phyloP scores from a whole-genome alignment of 2,329 filamentous ascomycete species.

The Teratosphaeria epicoccoides region DNA sequence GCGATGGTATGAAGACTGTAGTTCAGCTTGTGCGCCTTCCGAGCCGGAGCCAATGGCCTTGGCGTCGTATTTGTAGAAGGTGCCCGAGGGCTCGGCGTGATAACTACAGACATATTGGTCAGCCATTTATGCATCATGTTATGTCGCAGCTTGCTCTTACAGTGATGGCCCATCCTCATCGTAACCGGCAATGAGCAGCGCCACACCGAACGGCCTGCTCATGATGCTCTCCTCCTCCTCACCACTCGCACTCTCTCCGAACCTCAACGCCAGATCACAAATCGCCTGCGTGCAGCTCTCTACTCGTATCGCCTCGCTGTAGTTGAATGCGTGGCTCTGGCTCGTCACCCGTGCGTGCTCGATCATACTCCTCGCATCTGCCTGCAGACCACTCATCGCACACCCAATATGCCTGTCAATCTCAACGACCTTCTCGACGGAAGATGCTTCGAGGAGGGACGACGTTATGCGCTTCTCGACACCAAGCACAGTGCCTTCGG shows the following conservation, averaged over 20 bases:
- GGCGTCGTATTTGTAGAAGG: constrained; percentile 97
- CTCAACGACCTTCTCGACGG: constrained; percentile 98
- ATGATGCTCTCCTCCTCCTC: constrained; percentile 73
- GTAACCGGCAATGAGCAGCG: constrained; percentile 88
- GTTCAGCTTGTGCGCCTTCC: constrained; percentile 91
- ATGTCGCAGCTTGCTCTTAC: constrained; percentile 31
- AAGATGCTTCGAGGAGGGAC: constrained; percentile 91
- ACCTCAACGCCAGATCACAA: constrained; percentile 89
- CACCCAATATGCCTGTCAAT: constrained; percentile 98
- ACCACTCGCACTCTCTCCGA: constrained; percentile 93
- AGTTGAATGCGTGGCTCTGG: constrained; percentile 96
- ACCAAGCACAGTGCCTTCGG: constrained; percentile 87
- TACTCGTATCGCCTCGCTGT: constrained; percentile 85
- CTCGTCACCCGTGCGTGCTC: constrained; percentile 94
- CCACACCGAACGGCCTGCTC: constrained; percentile 93
- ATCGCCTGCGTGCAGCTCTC: constrained; percentile 99
- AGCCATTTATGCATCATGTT: not conserved
- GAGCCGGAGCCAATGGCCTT: constrained; percentile 97
- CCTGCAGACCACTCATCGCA: constrained; percentile 96
- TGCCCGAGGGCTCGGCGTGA: constrained; percentile 94
- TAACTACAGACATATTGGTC: constrained; percentile 46
- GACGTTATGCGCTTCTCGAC: constrained; percentile 99
- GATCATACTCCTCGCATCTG: constrained; percentile 93
- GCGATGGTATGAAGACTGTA: constrained; percentile 99
- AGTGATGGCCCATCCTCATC: constrained; percentile 94